Evolutionary conservation across 495 filamentous ascomycete genomes (phyloP).

Genomic region (Aspergillus steynii): DNA sequence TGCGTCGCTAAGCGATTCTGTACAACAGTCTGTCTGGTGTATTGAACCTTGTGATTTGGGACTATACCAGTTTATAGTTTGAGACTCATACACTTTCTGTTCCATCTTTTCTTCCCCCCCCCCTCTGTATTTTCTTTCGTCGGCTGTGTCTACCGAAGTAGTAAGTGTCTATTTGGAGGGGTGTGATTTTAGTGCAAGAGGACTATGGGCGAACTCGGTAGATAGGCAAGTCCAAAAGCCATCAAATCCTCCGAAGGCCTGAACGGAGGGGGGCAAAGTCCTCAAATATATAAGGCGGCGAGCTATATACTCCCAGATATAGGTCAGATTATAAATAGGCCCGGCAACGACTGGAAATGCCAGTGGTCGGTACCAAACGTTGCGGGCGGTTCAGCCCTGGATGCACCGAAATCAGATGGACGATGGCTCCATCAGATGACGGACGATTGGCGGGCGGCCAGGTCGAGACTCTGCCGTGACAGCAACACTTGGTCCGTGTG

Average conservation of each 20-base stretch:
- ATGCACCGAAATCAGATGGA: neutral
- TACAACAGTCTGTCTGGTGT: constrained; percentile 9
- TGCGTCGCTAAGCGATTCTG: constrained; percentile 12
- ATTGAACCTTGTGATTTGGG: neutral
- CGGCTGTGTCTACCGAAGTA: neutral
- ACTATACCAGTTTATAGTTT: neutral
- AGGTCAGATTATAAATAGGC: neutral
- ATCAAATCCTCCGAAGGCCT: no score
- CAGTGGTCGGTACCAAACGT: neutral
- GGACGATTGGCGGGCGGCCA: constrained; percentile 11
- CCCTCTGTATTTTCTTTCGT: neutral
- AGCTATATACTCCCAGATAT: neutral
- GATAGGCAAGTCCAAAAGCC: no score
- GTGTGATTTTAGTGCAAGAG: no score
- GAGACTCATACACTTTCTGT: neutral
- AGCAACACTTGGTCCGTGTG: constrained; percentile 25
- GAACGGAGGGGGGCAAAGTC: no score
- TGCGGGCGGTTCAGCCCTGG: no score
- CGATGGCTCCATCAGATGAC: constrained; percentile 7
- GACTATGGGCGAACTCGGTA: no score
- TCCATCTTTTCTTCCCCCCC: neutral
- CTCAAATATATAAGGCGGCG: neutral
- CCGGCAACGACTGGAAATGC: neutral
- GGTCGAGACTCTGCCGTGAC: constrained; percentile 18
- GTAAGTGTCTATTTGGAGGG: neutral